Base-by-base conservation (phyloP, 208 protist genomes). In the Leptomonas seymouri region DNA sequence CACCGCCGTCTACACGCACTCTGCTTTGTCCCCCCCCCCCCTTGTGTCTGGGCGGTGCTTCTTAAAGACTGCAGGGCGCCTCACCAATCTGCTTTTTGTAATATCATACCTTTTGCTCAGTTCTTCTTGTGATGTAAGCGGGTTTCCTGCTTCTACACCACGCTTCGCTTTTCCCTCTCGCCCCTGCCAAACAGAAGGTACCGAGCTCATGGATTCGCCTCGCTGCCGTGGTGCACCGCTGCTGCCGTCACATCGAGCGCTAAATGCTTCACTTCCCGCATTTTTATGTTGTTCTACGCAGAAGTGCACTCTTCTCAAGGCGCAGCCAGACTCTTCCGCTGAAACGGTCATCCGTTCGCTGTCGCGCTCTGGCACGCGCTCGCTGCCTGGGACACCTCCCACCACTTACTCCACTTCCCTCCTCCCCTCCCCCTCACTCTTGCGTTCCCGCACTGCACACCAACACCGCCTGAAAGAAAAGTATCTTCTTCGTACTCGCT, bases 61-160 rank as follows among this genome's bases (percentile, higher is more conserved):
- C 3, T 49, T 15, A 16, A 49, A 3, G 45, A 21, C 45, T 16
- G 45, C 45, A 49, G 4, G 3, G 12, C 3, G 12, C 3, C 20
- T 16, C 7, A 49, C 28, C 57, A 55, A 25, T 55, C 61, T 61
- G 1, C n/a, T 61, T 67, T 61, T 50, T 73, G 42, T 55, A 30
- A n/a, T n/a, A n/a, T n/a, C n/a, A n/a, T n/a, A n/a, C n/a, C n/a
- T 59, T 20, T 21, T 27, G 28, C 20, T 18, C 9, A 9, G 9
- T 39, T 48, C 15, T 62, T 41, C 28, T 45, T 2, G 3, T 12
- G 25, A 15, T n/a, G n/a, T n/a, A 9, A 21, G 8, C 31, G 42
- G 21, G 3, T 30, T 30, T 59, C 54, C 27, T 16, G 21, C 28
- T 12, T 21, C 27, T 44, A 9, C 9, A 9, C 34, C 3, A 9